A percentile compares a stretch with the other conserved stretches of the same genome.
phyloP scores from a whole-genome alignment of 2,329 filamentous ascomycete species.

The Ophiostoma angusticollis region DNA sequence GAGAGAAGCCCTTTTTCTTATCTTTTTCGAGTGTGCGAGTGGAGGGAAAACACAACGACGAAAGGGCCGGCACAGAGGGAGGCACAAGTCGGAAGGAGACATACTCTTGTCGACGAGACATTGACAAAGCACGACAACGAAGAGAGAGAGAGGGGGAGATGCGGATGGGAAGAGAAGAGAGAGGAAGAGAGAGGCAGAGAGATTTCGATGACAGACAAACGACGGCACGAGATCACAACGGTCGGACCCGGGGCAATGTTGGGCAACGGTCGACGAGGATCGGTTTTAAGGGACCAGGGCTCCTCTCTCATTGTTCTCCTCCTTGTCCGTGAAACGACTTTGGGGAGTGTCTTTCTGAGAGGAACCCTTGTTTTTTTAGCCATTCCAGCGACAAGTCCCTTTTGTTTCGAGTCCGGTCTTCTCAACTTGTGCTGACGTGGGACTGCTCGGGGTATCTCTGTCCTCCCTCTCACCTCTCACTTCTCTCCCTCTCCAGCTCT shows the following conservation, averaged over 20 bases:
- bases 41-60: slow-evolving; percentile 10
- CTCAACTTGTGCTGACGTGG: no score
- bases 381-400: no score
- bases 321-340: neutral
- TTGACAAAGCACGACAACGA: slow-evolving; percentile 2
- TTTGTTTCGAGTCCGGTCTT: no score
- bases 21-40: slow-evolving; percentile 15
- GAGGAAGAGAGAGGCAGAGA: neutral
- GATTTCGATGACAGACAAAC: slow-evolving; percentile 2
- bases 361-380: neutral
- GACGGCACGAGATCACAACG: neutral
- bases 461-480: no score
- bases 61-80: no score
- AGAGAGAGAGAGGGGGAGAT: neutral
- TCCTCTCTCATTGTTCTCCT: neutral
- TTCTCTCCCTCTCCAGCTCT: no score
- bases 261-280: no score
- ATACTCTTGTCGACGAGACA: no score
- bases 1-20: slow-evolving; percentile 2
- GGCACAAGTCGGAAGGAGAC: neutral
- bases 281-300: no score
- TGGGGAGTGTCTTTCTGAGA: neutral
- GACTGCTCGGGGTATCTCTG: no score
- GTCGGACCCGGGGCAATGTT: no score
- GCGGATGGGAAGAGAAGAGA: neutral